phyloP scores from a whole-genome alignment of 805 yeast species.

The Lipomyces yamanashiensis region DNA sequence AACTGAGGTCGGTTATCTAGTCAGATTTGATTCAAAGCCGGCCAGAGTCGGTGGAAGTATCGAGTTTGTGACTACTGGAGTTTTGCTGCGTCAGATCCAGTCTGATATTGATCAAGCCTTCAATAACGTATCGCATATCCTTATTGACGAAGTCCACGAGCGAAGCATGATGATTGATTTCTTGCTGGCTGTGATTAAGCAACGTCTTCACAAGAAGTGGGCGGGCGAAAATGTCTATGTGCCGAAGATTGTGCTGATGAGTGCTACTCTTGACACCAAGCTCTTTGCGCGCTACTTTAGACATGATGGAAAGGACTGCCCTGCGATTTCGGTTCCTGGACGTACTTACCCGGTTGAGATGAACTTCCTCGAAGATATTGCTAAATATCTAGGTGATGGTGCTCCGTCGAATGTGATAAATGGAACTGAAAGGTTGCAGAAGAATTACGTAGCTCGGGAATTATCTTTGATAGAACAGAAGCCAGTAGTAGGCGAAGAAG shows the following conservation, averaged over 20 bases:
- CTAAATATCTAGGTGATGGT: not conserved
- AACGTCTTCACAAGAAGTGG: constrained; percentile 9
- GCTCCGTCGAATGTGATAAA: no score
- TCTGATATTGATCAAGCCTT: constrained; percentile 18
- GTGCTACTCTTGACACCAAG: constrained; percentile 49
- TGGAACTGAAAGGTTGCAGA: not conserved
- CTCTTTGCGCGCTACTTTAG: constrained; percentile 68
- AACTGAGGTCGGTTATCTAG: constrained; percentile 73
- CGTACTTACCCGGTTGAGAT: constrained; percentile 91
- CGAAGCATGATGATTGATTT: constrained; percentile 78
- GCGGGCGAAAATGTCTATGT: not conserved
- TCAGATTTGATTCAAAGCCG: constrained; percentile 75
- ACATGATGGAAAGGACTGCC: constrained; percentile 45
- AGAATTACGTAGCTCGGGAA: not conserved
- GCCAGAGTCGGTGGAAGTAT: constrained; percentile 56
- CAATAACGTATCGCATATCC: constrained; percentile 47
- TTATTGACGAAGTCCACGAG: constrained; percentile 91
- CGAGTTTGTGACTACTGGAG: constrained; percentile 86
- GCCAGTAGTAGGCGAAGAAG: not conserved
- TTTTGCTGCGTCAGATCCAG: constrained; percentile 57
- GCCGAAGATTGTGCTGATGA: constrained; percentile 71
- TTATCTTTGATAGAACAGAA: not conserved
- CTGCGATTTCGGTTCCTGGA: constrained; percentile 84
- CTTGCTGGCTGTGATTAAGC: constrained; percentile 66
- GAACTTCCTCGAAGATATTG: constrained; percentile 67